Conservation (phyloP, 768 basidiomycete genomes). For the Neoboletus subvelutipes region DNA sequence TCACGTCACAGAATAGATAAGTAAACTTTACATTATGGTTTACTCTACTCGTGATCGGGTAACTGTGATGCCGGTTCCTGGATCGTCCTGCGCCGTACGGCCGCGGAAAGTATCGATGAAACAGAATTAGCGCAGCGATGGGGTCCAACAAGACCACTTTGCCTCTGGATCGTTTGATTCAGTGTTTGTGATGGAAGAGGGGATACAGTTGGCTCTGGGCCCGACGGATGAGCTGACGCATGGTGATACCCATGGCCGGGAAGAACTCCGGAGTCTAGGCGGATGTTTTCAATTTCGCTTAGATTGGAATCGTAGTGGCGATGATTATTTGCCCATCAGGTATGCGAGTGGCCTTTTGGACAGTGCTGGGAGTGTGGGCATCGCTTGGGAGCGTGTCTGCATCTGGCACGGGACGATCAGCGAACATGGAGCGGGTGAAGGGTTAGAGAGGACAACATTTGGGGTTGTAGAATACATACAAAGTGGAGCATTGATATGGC, state of each 20-base stretch:
- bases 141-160: background rate
- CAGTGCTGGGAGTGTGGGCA: background rate
- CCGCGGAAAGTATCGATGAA: slow-evolving; percentile 28
- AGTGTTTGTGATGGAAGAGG: background rate
- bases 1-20: slow-evolving; percentile 23
- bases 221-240: background rate
- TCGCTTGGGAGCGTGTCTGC: background rate
- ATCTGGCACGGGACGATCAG: background rate
- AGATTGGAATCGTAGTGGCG: slow-evolving; percentile 30
- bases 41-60: slow-evolving; percentile 18
- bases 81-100: slow-evolving; percentile 26
- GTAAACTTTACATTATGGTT: slow-evolving; percentile 28
- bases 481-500: slow-evolving; percentile 2
- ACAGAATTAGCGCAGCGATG: slow-evolving; percentile 8
- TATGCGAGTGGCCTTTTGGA: slow-evolving; percentile 8
- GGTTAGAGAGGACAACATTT: background rate
- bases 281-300: slow-evolving; percentile 29
- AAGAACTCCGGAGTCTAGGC: slow-evolving; percentile 11
- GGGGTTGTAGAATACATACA: background rate
- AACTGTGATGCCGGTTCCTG: slow-evolving; percentile 25
- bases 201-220: background rate
- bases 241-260: slow-evolving; percentile 4
- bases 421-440: background rate
- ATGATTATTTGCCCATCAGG: slow-evolving; percentile 18
- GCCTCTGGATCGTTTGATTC: background rate